Evolutionary conservation across 2,329 filamentous ascomycete species (phyloP), one percentile per base, ranked within the genome.

Genomic region (Aspergillus fischeri): DNA sequence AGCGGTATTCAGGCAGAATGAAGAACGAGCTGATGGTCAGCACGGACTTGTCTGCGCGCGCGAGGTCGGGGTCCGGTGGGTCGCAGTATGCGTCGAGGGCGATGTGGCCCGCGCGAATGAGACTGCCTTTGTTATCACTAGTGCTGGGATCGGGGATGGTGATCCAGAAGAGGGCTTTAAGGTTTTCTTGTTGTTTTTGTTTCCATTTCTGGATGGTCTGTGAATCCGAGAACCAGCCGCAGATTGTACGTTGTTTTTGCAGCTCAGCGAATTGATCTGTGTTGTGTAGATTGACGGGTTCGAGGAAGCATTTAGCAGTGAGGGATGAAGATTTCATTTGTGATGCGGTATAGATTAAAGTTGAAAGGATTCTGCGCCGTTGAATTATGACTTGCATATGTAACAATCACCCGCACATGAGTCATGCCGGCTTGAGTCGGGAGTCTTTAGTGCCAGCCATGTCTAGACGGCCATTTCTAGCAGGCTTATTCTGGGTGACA

Each of bases 101-200:
- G 20, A 45, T 45, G 42, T 45, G 42, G 3, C 42, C 42, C 10
- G 21, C 42, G 42, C 21, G 21, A 3, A 45, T 21, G n/a, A 5
- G 14, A 7, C 17, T 45, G 4, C 49, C 24, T 17, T 50, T 54
- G 2, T 21, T 35, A 8, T 41, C 14, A 17, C n/a, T 5, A 17
- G 41, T 28, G 1, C 24, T 51, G 17, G 49, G 20, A 14, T 51
- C 14, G 6, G 55, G 11, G 5, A 60, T 48, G 24, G 38, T 63
- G n/a, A 67, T 65, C 65, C 65, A 67, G 28, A 67, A 67, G 10
- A 67, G 50, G 24, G 20, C 54, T 52, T 66, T 67, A 2, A 60
- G 45, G 28, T 32, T 51, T 14, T 60, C 48, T 8, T 60, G 25
- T 54, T 60, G 51, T 38, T 60, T 62, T 14, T 51, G n/a, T 24